These are phyloP conservation scores for Trichoderma sp. DNA, from an alignment of 2,329 filamentous ascomycete genomes.

Conservation along the genomic window DNA sequence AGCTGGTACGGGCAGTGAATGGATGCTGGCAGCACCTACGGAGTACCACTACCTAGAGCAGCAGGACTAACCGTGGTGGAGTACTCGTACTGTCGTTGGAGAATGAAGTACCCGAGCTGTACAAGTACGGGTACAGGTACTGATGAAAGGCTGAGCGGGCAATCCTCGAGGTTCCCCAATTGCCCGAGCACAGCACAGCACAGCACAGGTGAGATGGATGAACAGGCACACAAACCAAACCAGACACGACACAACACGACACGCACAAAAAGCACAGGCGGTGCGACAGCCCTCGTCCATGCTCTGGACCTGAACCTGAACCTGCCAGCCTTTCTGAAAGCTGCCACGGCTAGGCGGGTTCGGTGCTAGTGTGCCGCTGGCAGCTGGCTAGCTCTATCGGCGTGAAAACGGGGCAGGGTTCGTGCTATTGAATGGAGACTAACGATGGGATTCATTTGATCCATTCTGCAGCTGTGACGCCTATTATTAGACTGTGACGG, in stretches of 20 bases:
- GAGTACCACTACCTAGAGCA: background rate
- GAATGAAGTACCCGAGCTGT: no score
- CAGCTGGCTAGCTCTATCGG: conserved; percentile 10
- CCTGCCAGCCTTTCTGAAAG: background rate
- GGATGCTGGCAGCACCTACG: background rate
- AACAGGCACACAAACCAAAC: background rate
- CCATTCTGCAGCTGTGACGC: background rate
- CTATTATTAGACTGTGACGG: background rate
- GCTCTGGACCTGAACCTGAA: conserved; percentile 6
- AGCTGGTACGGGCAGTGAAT: background rate
- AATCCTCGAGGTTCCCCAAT: background rate
- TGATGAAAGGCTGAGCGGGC: background rate
- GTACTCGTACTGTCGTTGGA: background rate
- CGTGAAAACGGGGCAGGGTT: background rate
- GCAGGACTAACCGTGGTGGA: background rate
- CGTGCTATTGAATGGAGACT: background rate
- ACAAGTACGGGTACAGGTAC: background rate
- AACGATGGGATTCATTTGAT: background rate
- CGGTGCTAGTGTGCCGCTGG: background rate
- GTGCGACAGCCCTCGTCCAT: background rate
- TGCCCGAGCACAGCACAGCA: background rate
- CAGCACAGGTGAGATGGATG: background rate
- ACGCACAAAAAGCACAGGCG: background rate
- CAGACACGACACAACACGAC: background rate
- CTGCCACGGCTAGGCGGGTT: background rate